Evolutionary conservation across 2,329 filamentous ascomycete species (phyloP), one percentile per base, ranked within the genome.

Genomic region (Neonectria ditissima): DNA sequence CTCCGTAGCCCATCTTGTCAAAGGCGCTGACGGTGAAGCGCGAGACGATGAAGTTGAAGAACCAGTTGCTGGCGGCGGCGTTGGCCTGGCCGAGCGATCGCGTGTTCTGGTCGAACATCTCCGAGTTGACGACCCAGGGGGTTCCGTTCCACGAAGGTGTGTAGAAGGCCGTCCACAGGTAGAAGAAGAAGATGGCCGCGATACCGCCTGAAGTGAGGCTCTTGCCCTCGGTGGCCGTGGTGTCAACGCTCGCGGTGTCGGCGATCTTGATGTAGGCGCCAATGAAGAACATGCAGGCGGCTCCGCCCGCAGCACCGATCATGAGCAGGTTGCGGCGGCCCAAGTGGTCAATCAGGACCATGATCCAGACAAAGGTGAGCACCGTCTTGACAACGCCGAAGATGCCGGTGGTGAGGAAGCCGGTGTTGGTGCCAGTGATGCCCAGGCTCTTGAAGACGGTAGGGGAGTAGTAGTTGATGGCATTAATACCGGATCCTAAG

Each of bases 331-430:
- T 86, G 58, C 82, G 82, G 4, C 82, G 81, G 28, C 83, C 83
- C 65, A 81, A 65, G 45, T 83, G 85, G 74, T 93, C 91, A 65
- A 92, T 89, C 48, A 92, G 82, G 74, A 86, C 87, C 63, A 92
- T 80, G 14, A 92, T 82, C 88, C 90, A 93, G 65, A 93, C 63
- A 30, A 93, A 76, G 0, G 91, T 92, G 43, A 91, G 78, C 0
- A 84, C 78, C 0, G 90, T 92, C 82, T 93, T 93, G 73, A 94
- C 89, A 1, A 93, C 88, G 52, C 91, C 92, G 69, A 92, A 94
- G 66, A 94, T 87, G 24, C 92, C 92, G 0, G 91, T 94, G 0
- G 91, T 92, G 30, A 85, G 75, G 65, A 85, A 80, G 39, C 78
- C 74, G 0, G 79, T 80, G 70, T 79, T 81, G 51, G 79, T 82